A percentile compares a stretch with the other conserved stretches of the same genome.
Conservation (phyloP, 2,329 filamentous ascomycete genomes). For the Parascedosporium putredinis region DNA sequence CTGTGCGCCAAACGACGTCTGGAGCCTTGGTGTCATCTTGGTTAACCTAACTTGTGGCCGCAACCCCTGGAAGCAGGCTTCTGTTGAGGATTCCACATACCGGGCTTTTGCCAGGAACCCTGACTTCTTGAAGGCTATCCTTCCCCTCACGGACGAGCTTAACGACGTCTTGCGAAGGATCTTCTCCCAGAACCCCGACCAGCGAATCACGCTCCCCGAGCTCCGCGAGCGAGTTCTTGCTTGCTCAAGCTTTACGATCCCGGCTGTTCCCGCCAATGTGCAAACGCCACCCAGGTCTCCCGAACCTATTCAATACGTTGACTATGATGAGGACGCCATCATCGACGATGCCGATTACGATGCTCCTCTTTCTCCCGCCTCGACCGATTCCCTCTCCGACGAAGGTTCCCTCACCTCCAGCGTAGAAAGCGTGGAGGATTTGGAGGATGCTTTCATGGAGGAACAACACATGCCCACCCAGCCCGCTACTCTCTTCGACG, state of each 20-base stretch:
- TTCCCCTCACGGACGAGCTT: constrained; percentile 81
- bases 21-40: constrained; percentile 95
- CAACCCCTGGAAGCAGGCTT: constrained; percentile 98
- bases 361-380: constrained; percentile 37
- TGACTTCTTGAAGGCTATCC: constrained; percentile 83
- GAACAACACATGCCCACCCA: constrained; percentile 27
- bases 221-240: constrained; percentile 65
- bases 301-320: constrained; percentile 33
- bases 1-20: constrained; percentile 92
- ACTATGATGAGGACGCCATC: constrained; percentile 33
- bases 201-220: constrained; percentile 72
- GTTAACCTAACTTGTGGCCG: constrained; percentile 96
- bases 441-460: constrained; percentile 37
- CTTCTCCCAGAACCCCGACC: constrained; percentile 75
- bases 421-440: constrained; percentile 40
- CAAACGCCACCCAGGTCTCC: constrained; percentile 32
- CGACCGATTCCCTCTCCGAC: constrained; percentile 32
- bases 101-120: constrained; percentile 76
- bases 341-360: constrained; percentile 33
- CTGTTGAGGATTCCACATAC: constrained; percentile 88
- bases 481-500: constrained; percentile 30
- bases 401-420: constrained; percentile 46
- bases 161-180: constrained; percentile 79
- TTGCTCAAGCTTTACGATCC: constrained; percentile 63
- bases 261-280: constrained; percentile 19